Base-by-base conservation (phyloP, 129 eudicot genomes). In the Flaveria linearis region DNA sequence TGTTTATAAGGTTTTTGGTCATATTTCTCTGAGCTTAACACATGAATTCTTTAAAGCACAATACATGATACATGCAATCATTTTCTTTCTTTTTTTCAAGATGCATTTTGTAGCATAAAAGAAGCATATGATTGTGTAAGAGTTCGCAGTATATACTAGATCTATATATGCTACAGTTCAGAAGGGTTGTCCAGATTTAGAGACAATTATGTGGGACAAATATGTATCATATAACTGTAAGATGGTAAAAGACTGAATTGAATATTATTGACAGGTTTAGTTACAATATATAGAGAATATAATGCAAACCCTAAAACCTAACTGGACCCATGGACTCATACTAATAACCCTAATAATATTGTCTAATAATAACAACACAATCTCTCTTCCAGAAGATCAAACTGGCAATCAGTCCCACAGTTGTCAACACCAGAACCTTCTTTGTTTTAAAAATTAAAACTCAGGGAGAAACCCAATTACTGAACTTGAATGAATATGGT, bases 361-460 rank as follows among this genome's bases (percentile, higher is more conserved):
- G 25, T 23, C 1, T 23, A 23, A 23, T 23, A 23, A n/a, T n/a
- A n/a, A n/a, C n/a, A n/a, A 85, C 69, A 86, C 79, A 7, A 66
- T 57, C 49, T 83, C 90, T 68, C 96, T 90, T 70, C 90, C 88
- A 49, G 80, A 86, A 72, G 96, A 90, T 80, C 88, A 90, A 76
- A 62, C 85, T 16, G 85, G 92, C 71, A 78, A 61, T 71, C 20
- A 83, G 76, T 77, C 77, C 68, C 81, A 85, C 80, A 90, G 86
- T 76, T 90, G 87, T 85, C 90, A 43, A 66, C 79, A 65, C 82
- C 88, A 14, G 92, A 90, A 45, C 84, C 88, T 68, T 85, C 88
- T 62, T 73, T 86, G 16, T 90, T 87, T 80, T 73, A 81, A 81
- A 56, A 82, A 30, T 30, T 30, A 30, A 30, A 30, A 30, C 36